Percentiles rank a stretch among this genome's conserved stretches.
Conservation (phyloP, 2,329 filamentous ascomycete genomes). For the Exophiala bonariae region DNA sequence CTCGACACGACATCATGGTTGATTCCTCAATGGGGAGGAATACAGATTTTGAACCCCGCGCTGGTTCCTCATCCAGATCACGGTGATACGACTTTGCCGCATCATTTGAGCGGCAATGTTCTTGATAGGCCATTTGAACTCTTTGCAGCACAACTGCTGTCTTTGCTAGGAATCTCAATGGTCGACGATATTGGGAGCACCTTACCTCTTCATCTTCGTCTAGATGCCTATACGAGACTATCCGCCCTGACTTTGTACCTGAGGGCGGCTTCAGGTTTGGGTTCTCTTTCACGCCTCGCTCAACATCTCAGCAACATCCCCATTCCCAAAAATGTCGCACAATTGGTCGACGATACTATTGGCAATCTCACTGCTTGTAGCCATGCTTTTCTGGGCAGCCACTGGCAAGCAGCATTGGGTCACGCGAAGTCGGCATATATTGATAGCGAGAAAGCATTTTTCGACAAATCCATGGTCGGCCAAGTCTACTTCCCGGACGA, state of each 20-base stretch:
- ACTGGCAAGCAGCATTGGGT: slow-evolving; percentile 67
- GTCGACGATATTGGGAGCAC: slow-evolving; percentile 1
- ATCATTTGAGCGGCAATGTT: slow-evolving; percentile 62
- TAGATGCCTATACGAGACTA: slow-evolving; percentile 82
- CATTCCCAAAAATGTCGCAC: slow-evolving; percentile 82
- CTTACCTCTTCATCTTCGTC: slow-evolving; percentile 74
- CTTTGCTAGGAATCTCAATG: slow-evolving; percentile 76
- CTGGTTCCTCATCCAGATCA: slow-evolving; percentile 31
- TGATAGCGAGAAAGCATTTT: slow-evolving; percentile 91
- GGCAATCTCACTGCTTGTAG: slow-evolving; percentile 70
- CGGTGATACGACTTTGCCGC: slow-evolving; percentile 21
- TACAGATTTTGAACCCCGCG: slow-evolving; percentile 64
- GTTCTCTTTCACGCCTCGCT: slow-evolving; percentile 84
- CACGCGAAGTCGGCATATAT: slow-evolving; percentile 82
- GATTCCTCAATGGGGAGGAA: slow-evolving; percentile 91
- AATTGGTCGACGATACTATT: slow-evolving; percentile 79
- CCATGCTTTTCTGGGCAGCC: slow-evolving; percentile 62
- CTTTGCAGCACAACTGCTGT: slow-evolving; percentile 86
- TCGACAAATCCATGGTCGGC: slow-evolving; percentile 98
- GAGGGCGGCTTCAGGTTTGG: slow-evolving; percentile 88
- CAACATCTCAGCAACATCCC: slow-evolving; percentile 84
- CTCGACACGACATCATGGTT: slow-evolving; percentile 76
- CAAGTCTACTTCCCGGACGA: slow-evolving; percentile 98
- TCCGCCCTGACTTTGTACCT: slow-evolving; percentile 81
- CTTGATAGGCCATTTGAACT: slow-evolving; percentile 81